Percentiles rank a stretch among this genome's conserved stretches.
Conservation (phyloP, 768 basidiomycete genomes). For the Tricholoma sp. region DNA sequence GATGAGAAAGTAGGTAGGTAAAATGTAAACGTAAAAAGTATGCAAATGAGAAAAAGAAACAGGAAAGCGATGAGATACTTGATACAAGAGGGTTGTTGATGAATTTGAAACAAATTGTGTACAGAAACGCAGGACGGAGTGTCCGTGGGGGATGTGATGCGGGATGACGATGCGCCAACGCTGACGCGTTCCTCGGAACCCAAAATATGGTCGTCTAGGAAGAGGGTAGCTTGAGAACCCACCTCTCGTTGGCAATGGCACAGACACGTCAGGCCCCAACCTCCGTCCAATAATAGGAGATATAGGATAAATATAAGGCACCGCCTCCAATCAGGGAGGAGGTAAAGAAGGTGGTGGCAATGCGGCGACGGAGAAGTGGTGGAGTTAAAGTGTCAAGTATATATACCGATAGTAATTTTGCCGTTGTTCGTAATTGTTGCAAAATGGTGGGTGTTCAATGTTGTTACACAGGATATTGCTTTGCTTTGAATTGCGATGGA, state of each 20-base stretch:
- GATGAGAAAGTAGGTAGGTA: neutral
- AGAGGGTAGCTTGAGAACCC: neutral
- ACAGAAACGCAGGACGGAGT: neutral
- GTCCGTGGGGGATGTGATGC: neutral
- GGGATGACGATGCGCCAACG: neutral
- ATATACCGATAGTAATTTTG: neutral
- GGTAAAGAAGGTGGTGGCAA: neutral
- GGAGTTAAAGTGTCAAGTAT: neutral
- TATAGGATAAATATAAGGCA: neutral
- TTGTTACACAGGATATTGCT: constrained; percentile 1
- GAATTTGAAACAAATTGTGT: neutral
- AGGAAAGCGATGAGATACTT: constrained; percentile 2
- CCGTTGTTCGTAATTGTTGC: neutral
- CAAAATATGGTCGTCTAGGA: neutral
- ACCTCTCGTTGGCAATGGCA: neutral
- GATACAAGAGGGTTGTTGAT: neutral
- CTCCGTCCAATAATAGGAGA: neutral
- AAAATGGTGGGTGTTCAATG: neutral
- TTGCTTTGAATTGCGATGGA: constrained; percentile 3
- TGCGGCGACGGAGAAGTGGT: neutral
- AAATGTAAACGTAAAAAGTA: neutral
- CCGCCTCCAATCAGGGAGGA: neutral
- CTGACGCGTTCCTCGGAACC: neutral
- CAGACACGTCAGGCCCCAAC: neutral
- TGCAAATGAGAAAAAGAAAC: neutral